A percentile compares a stretch with the other conserved stretches of the same genome.
These are phyloP conservation scores for Tubosaeta brunneosetosa DNA, from an alignment of 768 basidiomycete genomes.

Conservation along the genomic window DNA sequence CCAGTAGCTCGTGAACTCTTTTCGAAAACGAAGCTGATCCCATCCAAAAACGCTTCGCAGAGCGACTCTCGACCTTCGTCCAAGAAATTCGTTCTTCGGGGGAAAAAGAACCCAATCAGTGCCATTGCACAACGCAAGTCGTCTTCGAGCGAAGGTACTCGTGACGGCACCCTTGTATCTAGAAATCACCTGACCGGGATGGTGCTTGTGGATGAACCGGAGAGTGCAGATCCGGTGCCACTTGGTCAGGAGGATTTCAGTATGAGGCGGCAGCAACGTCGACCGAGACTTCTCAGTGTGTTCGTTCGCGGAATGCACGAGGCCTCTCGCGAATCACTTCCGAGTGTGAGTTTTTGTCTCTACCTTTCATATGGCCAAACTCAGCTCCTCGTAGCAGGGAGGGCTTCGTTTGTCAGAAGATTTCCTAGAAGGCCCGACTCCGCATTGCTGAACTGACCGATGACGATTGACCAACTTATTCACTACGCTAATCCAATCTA, in stretches of 20 bases:
- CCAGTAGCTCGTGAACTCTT: slow-evolving; percentile 76
- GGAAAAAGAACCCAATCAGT: slow-evolving; percentile 14
- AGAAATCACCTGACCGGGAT: slow-evolving; percentile 23
- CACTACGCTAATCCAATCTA: neutral
- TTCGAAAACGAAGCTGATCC: slow-evolving; percentile 70
- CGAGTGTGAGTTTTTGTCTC: slow-evolving; percentile 10
- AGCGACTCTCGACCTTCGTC: slow-evolving; percentile 23
- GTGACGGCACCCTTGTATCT: neutral
- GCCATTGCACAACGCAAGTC: slow-evolving; percentile 16
- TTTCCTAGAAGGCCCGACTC: slow-evolving; percentile 1
- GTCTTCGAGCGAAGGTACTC: slow-evolving; percentile 16
- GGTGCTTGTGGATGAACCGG: slow-evolving; percentile 41
- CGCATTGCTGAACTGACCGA: neutral
- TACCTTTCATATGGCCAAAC: neutral
- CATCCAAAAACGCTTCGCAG: slow-evolving; percentile 33
- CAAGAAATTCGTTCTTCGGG: slow-evolving; percentile 19
- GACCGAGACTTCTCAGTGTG: slow-evolving; percentile 29
- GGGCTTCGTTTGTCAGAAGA: slow-evolving; percentile 7
- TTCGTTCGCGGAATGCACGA: slow-evolving; percentile 25
- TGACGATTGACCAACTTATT: slow-evolving; percentile 9
- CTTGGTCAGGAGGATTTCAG: slow-evolving; percentile 12
- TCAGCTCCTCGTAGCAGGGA: neutral
- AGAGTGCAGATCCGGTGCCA: slow-evolving; percentile 24
- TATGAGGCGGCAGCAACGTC: slow-evolving; percentile 19
- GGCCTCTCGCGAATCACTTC: neutral